Percentiles rank a stretch among this genome's conserved stretches.
phyloP scores from a whole-genome alignment of 306 rosid species.

The Prosopis cineraria region DNA sequence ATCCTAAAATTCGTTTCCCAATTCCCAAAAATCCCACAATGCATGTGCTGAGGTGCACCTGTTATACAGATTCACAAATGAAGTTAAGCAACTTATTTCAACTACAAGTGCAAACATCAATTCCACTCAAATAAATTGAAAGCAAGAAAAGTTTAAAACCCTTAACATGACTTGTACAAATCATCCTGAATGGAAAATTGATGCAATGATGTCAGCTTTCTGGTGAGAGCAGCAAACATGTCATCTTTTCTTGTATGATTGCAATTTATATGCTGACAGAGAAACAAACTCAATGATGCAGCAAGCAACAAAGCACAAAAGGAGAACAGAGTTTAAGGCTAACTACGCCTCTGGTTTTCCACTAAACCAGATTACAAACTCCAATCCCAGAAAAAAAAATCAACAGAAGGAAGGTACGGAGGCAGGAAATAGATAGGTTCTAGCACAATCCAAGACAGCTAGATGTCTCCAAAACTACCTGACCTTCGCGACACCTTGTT shows the following conservation, averaged over 20 bases:
- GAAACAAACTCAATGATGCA: neutral
- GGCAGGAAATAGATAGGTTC: neutral
- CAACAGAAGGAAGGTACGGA: neutral
- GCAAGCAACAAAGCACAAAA: neutral
- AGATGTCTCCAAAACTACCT: neutral
- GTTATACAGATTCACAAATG: neutral
- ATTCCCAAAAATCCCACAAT: constrained; percentile 2
- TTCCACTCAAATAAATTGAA: constrained; percentile 18
- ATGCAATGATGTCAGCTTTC: constrained; percentile 18
- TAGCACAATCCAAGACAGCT: neutral
- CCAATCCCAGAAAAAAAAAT: neutral
- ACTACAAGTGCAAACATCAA: neutral
- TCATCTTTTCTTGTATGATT: constrained; percentile 3
- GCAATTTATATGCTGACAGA: neutral
- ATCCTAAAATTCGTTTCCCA: constrained; percentile 19
- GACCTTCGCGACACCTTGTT: neutral
- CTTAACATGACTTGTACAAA: neutral
- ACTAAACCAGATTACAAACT: neutral
- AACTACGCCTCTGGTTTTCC: neutral
- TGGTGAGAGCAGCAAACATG: constrained; percentile 6
- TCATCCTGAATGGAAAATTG: constrained; percentile 7
- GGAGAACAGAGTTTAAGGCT: neutral
- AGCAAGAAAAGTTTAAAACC: neutral
- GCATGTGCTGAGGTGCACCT: constrained; percentile 16
- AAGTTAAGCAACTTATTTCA: constrained; percentile 3